Evolutionary conservation across 179 eudicot species (phyloP).

Genomic region (Nepenthes alata): DNA sequence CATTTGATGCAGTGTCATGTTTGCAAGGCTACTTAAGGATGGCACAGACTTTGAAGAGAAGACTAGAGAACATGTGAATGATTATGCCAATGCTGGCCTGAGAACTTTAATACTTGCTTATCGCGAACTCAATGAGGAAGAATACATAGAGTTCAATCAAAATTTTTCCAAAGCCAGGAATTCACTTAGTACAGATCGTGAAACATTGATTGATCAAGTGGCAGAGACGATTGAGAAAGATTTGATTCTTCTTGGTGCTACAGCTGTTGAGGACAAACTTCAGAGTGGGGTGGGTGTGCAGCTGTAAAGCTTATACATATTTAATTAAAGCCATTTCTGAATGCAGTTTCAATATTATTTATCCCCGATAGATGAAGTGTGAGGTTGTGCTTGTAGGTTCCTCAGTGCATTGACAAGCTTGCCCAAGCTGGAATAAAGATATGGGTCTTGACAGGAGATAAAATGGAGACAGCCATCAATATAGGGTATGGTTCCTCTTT

Average conservation of each 20-base stretch:
- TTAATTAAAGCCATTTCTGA: not conserved
- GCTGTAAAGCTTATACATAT: not conserved
- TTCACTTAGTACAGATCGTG: slow-evolving; percentile 66
- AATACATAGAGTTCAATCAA: slow-evolving; percentile 43
- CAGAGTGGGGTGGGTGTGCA: slow-evolving; percentile 66
- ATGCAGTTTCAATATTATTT: not conserved
- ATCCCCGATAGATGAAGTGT: not conserved
- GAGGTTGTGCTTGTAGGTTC: slow-evolving; percentile 39
- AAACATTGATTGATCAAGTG: slow-evolving; percentile 50
- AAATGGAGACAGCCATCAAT: slow-evolving; percentile 98
- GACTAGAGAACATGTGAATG: slow-evolving; percentile 67
- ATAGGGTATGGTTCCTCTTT: slow-evolving; percentile 45
- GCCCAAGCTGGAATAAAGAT: slow-evolving; percentile 97
- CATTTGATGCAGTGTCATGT: slow-evolving; percentile 62
- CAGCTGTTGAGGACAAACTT: slow-evolving; percentile 97
- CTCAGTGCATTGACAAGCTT: slow-evolving; percentile 94
- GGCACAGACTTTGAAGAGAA: slow-evolving; percentile 60
- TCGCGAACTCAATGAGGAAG: slow-evolving; percentile 55
- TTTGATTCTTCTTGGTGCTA: slow-evolving; percentile 90
- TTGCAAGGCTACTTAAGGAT: slow-evolving; percentile 55
- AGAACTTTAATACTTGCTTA: slow-evolving; percentile 83
- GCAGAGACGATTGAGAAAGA: slow-evolving; percentile 60
- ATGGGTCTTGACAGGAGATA: slow-evolving; percentile 99
- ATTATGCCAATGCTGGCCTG: slow-evolving; percentile 92
- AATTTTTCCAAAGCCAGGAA: slow-evolving; percentile 60